phyloP scores from a whole-genome alignment of 2,329 filamentous ascomycete genomes.

The Sodiomyces alkalinus region DNA sequence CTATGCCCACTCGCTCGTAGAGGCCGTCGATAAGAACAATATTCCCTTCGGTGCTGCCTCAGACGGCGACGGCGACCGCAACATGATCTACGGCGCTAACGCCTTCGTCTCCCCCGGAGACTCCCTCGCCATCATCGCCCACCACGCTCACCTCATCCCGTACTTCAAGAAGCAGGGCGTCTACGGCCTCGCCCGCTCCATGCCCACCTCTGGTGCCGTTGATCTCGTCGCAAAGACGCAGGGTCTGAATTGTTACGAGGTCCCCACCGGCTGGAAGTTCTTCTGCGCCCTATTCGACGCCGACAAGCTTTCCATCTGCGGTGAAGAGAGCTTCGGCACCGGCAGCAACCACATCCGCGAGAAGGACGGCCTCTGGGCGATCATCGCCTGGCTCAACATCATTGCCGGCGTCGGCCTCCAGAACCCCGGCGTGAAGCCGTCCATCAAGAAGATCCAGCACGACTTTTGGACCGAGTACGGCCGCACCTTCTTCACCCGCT shows the following conservation, averaged over 20 bases:
- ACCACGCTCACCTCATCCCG: constrained; percentile 89
- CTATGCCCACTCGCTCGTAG: constrained; percentile 88
- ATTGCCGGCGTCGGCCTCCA: constrained; percentile 84
- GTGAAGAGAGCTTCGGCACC: constrained; percentile 95
- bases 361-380: constrained; percentile 96
- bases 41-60: constrained; percentile 95
- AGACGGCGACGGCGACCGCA: constrained; percentile 94
- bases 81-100: constrained; percentile 99
- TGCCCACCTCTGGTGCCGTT: constrained; percentile 92
- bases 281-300: constrained; percentile 94
- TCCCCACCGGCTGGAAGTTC: constrained; percentile 98
- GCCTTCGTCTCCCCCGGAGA: constrained; percentile 95
- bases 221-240: constrained; percentile 94
- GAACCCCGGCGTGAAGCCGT: constrained; percentile 65
- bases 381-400: constrained; percentile 97
- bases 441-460: constrained; percentile 89
- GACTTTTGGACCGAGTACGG: constrained; percentile 96
- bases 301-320: constrained; percentile 94
- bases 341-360: constrained; percentile 98
- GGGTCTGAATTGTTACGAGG: constrained; percentile 83
- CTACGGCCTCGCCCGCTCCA: constrained; percentile 86
- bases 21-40: constrained; percentile 76
- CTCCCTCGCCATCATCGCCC: constrained; percentile 93
- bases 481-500: constrained; percentile 96
- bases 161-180: constrained; percentile 98